A percentile compares a stretch with the other conserved stretches of the same genome.
These are phyloP conservation scores for Sarocladium brachiariae DNA, from an alignment of 2,329 filamentous ascomycete species.

Conservation along the genomic window DNA sequence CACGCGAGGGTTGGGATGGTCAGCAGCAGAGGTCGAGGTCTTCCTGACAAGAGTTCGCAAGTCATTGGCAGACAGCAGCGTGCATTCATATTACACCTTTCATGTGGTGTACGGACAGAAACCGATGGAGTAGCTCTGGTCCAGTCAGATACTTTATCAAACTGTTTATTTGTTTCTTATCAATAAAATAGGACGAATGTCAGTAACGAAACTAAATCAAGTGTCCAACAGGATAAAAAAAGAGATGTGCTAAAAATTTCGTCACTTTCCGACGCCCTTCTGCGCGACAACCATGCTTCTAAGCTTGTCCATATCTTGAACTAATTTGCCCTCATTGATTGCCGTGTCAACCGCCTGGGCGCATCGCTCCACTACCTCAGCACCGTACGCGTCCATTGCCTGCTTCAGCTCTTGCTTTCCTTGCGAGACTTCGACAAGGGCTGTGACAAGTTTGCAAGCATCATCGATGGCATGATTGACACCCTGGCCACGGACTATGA, in stretches of 20 bases:
- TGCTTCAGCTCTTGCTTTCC: neutral
- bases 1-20: constrained; percentile 27
- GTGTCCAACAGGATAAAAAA: too few species aligned
- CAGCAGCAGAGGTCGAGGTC: constrained; percentile 24
- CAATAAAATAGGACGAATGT: too few species aligned
- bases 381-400: constrained; percentile 1
- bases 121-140: neutral
- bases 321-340: constrained; percentile 8
- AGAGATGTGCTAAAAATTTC: neutral
- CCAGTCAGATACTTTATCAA: neutral
- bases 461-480: constrained; percentile 3
- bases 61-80: neutral
- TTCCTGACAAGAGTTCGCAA: constrained; percentile 27
- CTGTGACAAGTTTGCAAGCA: neutral
- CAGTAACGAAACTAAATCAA: too few species aligned
- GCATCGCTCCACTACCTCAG: constrained; percentile 3
- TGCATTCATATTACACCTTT: constrained; percentile 11
- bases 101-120: constrained; percentile 10
- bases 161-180: too few species aligned
- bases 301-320: constrained; percentile 7
- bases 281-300: constrained; percentile 4
- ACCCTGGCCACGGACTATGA: neutral
- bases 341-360: constrained; percentile 5
- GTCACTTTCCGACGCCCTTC: constrained; percentile 2
- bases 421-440: neutral